These are phyloP conservation scores for Peziza echinospora DNA, from an alignment of 495 filamentous ascomycete species.

Conservation along the genomic window DNA sequence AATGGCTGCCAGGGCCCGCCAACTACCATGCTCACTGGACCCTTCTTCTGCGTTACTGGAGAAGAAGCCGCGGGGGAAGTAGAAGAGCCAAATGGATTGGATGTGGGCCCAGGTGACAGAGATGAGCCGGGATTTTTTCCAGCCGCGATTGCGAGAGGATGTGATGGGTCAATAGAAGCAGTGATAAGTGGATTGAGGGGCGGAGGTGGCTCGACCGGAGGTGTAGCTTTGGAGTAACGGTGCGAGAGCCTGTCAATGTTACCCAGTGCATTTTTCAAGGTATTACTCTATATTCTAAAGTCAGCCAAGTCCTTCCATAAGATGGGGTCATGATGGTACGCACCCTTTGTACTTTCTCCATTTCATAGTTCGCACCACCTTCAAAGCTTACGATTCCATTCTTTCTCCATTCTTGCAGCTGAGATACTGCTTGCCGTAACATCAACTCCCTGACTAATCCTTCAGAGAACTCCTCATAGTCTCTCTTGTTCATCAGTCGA, in stretches of 20 bases:
- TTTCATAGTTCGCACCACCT: slow-evolving; percentile 81
- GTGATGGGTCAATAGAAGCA: neutral
- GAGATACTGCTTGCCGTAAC: slow-evolving; percentile 66
- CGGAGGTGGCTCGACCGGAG: slow-evolving; percentile 17
- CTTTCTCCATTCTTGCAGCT: slow-evolving; percentile 84
- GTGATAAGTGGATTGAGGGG: slow-evolving; percentile 16
- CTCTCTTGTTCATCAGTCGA: slow-evolving; percentile 81
- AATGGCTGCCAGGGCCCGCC: slow-evolving; percentile 28
- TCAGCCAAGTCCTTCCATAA: too few species aligned
- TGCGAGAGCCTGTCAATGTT: slow-evolving; percentile 17
- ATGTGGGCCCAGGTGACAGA: neutral
- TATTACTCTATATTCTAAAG: neutral
- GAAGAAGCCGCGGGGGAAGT: neutral
- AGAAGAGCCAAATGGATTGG: neutral
- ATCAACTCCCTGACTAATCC: slow-evolving; percentile 78
- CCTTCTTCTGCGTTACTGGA: slow-evolving; percentile 4
- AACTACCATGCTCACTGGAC: slow-evolving; percentile 9
- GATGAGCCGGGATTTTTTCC: neutral
- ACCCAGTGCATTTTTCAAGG: slow-evolving; percentile 10
- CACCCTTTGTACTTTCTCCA: slow-evolving; percentile 61
- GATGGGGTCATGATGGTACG: neutral
- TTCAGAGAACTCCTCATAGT: slow-evolving; percentile 68
- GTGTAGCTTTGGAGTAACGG: slow-evolving; percentile 18
- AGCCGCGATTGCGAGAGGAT: neutral
- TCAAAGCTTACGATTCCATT: slow-evolving; percentile 64